Base-by-base conservation (phyloP, 352 stramenopile species). In the Lagenidium giganteum region DNA sequence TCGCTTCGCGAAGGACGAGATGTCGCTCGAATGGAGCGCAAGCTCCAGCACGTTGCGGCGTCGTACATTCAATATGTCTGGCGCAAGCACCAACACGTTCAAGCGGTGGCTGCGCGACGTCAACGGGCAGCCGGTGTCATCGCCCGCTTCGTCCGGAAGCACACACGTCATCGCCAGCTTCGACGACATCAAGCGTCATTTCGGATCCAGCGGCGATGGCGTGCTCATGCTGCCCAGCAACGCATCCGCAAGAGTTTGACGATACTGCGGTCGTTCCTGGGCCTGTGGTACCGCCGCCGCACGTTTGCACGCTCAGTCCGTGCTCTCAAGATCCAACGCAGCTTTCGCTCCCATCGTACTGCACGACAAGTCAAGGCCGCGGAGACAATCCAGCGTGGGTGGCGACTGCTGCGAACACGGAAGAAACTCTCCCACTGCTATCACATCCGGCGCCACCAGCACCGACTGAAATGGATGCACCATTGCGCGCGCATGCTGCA, bases 41-140 rank as follows among this genome's bases (percentile, higher is more conserved):
- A 86, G 33, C 57, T 87, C 13, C 48, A 78, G 22, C 64, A 86
- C 26, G 70, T 84, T 13, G 74, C 77, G 6, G 74, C 72, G 2
- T 64, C 69, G 0, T 87, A 83, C 52, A 83, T 90, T 30, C 77
- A 90, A 45, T 71, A 81, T 39, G 38, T 82, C 21, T 85, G 68
- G 62, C 63, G 74, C 5, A 61, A 55, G 2, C 62, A 54, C 17
- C 18, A 33, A 32, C 51, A 46, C 37, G 47, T 34, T 25, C 42
- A 0, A 32, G 30, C n/a, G 11, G 23, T 27, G 48, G 66, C 33
- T 18, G 43, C 34, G 30, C 35, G 4, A 18, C 56, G 24, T 47
- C 57, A 35, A 26, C 53, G 52, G 37, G 64, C 71, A 24, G 51
- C 51, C 27, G 50, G 39, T 18, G 39, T 72, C 0, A 17, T 89